phyloP scores from a whole-genome alignment of 208 protist species.

The Trypanosoma theileri region DNA sequence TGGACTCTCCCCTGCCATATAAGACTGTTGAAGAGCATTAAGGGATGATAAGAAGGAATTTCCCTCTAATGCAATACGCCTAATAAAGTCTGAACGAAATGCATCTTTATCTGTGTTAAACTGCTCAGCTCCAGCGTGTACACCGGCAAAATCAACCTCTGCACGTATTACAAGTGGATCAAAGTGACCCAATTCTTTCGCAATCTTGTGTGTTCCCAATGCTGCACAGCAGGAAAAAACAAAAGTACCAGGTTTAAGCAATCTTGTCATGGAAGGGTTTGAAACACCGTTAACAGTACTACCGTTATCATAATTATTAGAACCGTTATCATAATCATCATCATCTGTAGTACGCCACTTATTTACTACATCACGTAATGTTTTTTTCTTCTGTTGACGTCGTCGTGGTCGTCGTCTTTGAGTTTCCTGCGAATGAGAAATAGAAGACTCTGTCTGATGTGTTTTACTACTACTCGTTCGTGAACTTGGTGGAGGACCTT shows the following conservation, averaged over 20 bases:
- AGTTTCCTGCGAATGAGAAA: neutral
- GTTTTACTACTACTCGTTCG: too few species aligned
- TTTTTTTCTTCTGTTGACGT: constrained; percentile 5
- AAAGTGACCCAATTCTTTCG: constrained; percentile 45
- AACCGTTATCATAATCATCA: constrained; percentile 8
- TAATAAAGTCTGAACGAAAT: constrained; percentile 13
- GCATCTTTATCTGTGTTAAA: neutral
- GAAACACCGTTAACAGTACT: neutral
- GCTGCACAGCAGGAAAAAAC: constrained; percentile 66
- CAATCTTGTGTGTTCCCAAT: constrained; percentile 49
- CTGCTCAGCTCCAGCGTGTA: constrained; percentile 11
- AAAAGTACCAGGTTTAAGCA: constrained; percentile 40
- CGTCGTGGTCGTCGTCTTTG: neutral
- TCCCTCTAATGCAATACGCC: constrained; percentile 13
- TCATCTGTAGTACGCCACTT: constrained; percentile 27
- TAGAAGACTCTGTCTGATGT: neutral
- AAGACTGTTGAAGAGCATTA: constrained; percentile 13
- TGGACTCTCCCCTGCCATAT: neutral
- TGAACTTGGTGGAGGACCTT: too few species aligned
- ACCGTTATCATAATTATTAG: neutral
- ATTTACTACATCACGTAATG: constrained; percentile 27
- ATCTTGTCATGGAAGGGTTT: constrained; percentile 2
- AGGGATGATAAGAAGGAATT: constrained; percentile 24
- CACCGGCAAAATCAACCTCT: constrained; percentile 26
- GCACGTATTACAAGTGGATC: constrained; percentile 46